A percentile compares a stretch with the other conserved stretches of the same genome.
Evolutionary conservation across 768 basidiomycete species (phyloP).

Genomic region (Auricularia cornea): DNA sequence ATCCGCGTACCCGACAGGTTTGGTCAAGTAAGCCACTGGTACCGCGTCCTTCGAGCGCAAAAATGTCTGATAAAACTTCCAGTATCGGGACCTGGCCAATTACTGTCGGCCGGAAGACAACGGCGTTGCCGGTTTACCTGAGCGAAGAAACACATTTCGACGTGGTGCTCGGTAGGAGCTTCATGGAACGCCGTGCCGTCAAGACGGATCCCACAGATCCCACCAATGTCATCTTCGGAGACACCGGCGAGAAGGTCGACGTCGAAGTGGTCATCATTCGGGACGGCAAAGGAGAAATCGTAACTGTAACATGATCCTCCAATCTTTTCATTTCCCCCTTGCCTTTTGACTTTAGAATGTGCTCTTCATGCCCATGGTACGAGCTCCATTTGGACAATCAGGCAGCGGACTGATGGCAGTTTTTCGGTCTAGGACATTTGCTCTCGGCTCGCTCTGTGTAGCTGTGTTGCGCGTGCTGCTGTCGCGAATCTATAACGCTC

Average conservation of each 20-base stretch:
- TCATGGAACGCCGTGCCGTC: slow-evolving; percentile 58
- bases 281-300: slow-evolving; percentile 84
- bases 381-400: no score
- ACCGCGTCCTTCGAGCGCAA: not conserved
- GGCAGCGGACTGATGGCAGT: no score
- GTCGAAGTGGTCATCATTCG: slow-evolving; percentile 89
- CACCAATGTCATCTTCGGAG: slow-evolving; percentile 85
- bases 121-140: slow-evolving; percentile 60
- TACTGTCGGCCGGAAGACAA: slow-evolving; percentile 41
- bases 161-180: slow-evolving; percentile 73
- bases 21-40: slow-evolving; percentile 44
- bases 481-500: not conserved
- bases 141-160: slow-evolving; percentile 96
- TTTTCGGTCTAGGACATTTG: not conserved
- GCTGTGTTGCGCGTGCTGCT: not conserved
- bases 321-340: not conserved
- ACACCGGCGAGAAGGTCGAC: slow-evolving; percentile 85
- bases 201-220: slow-evolving; percentile 75
- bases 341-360: not conserved
- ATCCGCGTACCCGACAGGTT: slow-evolving; percentile 9
- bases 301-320: slow-evolving; percentile 63
- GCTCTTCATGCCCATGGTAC: no score
- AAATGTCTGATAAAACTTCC: not conserved
- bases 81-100: slow-evolving; percentile 81
- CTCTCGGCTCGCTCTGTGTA: not conserved